Percentiles rank a stretch among this genome's conserved stretches.
Evolutionary conservation across 225 moss, liverwort and hornwort species (phyloP).

Genomic region (Bryoerythrophyllum caledonicum): DNA sequence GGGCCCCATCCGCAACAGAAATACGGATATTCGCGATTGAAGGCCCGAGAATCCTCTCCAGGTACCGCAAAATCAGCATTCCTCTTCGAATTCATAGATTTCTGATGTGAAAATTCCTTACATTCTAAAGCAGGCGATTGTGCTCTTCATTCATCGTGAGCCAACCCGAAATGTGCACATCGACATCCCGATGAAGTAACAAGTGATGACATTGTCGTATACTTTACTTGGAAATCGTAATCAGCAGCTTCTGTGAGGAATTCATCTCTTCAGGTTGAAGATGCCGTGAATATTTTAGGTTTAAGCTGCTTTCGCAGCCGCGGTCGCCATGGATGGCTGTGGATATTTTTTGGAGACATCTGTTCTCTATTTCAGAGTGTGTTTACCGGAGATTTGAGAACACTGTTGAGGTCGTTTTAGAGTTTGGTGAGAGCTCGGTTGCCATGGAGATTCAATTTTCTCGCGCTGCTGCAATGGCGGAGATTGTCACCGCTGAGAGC

Average conservation of each 20-base stretch:
- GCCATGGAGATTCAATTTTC: slow-evolving; percentile 26
- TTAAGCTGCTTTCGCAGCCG: background rate
- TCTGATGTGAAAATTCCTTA: too few species aligned
- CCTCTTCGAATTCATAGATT: too few species aligned
- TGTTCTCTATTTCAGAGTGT: background rate
- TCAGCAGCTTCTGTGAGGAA: background rate
- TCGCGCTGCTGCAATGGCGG: slow-evolving; percentile 19
- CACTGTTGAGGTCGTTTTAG: background rate
- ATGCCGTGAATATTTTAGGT: background rate
- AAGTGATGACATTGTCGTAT: background rate
- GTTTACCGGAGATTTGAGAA: background rate
- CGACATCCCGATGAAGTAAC: too few species aligned
- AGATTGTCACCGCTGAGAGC: slow-evolving; percentile 17
- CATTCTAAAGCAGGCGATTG: too few species aligned
- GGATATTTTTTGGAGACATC: background rate
- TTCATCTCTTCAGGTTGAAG: background rate
- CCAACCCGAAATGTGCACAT: too few species aligned
- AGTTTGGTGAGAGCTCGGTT: background rate
- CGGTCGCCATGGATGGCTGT: background rate
- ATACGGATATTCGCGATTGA: background rate
- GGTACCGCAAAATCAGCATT: background rate
- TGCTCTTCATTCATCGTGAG: too few species aligned
- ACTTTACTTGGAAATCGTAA: background rate
- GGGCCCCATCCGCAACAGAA: slow-evolving; percentile 5
- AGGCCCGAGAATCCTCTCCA: background rate